Conservation (phyloP, 495 filamentous ascomycete species). For the Chaetomium cochliodes region DNA sequence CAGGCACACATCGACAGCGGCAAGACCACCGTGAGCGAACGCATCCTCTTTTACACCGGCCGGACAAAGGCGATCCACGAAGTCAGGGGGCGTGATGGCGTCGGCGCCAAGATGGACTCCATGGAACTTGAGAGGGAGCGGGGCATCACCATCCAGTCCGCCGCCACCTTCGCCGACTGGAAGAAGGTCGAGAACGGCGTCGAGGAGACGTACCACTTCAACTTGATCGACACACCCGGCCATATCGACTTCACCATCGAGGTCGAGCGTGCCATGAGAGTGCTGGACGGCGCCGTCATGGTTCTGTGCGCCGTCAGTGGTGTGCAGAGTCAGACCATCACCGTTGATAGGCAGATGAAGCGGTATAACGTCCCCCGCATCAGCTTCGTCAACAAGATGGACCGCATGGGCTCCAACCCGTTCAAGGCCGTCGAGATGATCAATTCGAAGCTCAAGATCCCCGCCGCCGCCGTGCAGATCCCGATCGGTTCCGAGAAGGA, state of each 20-base stretch:
- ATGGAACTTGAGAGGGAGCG: constrained; percentile 99
- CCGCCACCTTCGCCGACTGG: constrained; percentile 98
- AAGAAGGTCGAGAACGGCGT: constrained; percentile 71
- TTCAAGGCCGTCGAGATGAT: constrained; percentile 98
- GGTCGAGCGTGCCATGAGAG: constrained; percentile 92
- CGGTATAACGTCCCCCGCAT: constrained; percentile 95
- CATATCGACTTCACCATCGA: constrained; percentile 99
- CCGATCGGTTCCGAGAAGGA: constrained; percentile 91
- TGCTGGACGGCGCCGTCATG: constrained; percentile 97
- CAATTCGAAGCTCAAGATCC: constrained; percentile 87
- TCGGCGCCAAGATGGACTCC: constrained; percentile 99
- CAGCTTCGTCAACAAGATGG: constrained; percentile 99
- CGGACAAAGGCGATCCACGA: constrained; percentile 97
- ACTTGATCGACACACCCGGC: constrained; percentile 97
- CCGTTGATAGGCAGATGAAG: constrained; percentile 97
- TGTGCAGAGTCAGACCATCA: constrained; percentile 97
- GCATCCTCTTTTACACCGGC: constrained; percentile 97
- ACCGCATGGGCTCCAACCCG: constrained; percentile 96
- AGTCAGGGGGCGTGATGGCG: constrained; percentile 89
- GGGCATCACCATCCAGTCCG: constrained; percentile 98
- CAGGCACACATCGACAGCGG: constrained; percentile 98
- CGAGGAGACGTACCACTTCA: constrained; percentile 93
- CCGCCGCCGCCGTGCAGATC: constrained; percentile 91
- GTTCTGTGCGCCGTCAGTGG: constrained; percentile 97
- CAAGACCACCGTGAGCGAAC: constrained; percentile 95